phyloP scores from a whole-genome alignment of 2,329 filamentous ascomycete species.

The Ciborinia camelliae region DNA sequence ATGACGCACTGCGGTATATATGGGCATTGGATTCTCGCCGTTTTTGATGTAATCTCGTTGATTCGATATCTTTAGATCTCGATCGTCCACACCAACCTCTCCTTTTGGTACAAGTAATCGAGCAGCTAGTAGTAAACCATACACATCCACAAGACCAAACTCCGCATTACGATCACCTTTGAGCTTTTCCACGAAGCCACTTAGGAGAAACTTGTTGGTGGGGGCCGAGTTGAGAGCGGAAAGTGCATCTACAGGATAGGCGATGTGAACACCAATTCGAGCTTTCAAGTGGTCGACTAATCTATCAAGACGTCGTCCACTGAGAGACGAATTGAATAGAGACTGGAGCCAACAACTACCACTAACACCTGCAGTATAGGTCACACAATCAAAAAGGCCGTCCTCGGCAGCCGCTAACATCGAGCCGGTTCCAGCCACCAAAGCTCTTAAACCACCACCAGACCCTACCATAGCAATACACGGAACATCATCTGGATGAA shows the following conservation, averaged over 20 bases:
- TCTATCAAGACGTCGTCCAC: constrained; percentile 61
- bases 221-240: constrained; percentile 79
- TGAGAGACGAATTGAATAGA: constrained; percentile 79
- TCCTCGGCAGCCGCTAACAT: constrained; percentile 79
- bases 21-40: constrained; percentile 82
- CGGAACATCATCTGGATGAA: constrained; percentile 92
- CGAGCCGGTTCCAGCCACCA: constrained; percentile 87
- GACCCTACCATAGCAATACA: constrained; percentile 93
- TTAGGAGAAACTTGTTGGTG: constrained; percentile 87
- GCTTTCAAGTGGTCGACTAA: constrained; percentile 84
- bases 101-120: constrained; percentile 82
- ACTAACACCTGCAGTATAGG: constrained; percentile 92
- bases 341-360: constrained; percentile 95
- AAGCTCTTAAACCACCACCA: constrained; percentile 82
- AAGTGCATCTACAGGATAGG: constrained; percentile 83
- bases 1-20: constrained; percentile 93
- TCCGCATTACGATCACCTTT: constrained; percentile 75
- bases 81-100: constrained; percentile 70
- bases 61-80: constrained; percentile 87
- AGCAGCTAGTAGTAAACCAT: constrained; percentile 80
- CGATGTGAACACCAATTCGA: constrained; percentile 82
- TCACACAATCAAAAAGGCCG: constrained; percentile 88
- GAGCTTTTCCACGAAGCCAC: constrained; percentile 86
- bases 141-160: constrained; percentile 90
- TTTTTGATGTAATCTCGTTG: constrained; percentile 73